Conservation (phyloP, 2,329 filamentous ascomycete genomes). For the Decorospora gaudefroyi region DNA sequence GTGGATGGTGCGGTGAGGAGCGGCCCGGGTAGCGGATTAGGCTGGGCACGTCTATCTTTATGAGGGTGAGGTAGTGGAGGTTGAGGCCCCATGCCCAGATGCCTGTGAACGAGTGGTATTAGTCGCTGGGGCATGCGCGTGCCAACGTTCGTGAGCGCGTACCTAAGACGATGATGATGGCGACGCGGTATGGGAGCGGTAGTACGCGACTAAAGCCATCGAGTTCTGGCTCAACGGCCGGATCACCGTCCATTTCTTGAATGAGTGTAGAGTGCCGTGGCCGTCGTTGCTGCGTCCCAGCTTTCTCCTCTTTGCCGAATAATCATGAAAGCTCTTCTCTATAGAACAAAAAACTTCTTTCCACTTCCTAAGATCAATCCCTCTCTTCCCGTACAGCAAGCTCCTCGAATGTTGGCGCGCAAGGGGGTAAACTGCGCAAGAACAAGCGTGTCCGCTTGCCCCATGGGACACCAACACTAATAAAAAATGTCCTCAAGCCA, state of each 20-base stretch:
- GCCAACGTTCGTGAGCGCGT: slow-evolving; percentile 34
- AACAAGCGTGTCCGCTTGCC: slow-evolving; percentile 43
- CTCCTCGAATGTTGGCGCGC: slow-evolving; percentile 12
- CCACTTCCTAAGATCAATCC: slow-evolving; percentile 13
- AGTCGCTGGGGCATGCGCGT: background rate
- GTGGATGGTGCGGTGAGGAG: slow-evolving; percentile 67
- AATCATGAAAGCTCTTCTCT: slow-evolving; percentile 23
- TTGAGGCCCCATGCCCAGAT: slow-evolving; percentile 96
- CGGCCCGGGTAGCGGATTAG: slow-evolving; percentile 85
- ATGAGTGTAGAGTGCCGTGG: slow-evolving; percentile 26
- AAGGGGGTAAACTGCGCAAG: slow-evolving; percentile 22
- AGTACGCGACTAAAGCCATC: slow-evolving; percentile 87
- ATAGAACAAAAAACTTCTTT: background rate
- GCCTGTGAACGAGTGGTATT: slow-evolving; percentile 56
- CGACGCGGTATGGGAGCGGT: slow-evolving; percentile 86
- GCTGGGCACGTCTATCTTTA: slow-evolving; percentile 83
- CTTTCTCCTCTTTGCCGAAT: slow-evolving; percentile 17
- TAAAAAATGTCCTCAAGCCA: slow-evolving; percentile 19
- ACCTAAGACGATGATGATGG: slow-evolving; percentile 85
- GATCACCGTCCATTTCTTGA: slow-evolving; percentile 70
- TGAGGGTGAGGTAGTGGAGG: slow-evolving; percentile 78
- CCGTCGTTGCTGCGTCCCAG: slow-evolving; percentile 32
- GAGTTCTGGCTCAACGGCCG: slow-evolving; percentile 67
- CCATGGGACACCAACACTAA: slow-evolving; percentile 19
- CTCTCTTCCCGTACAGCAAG: slow-evolving; percentile 1